These are phyloP conservation scores for Onygenales sp. DNA, from an alignment of 2,329 filamentous ascomycete genomes.

Conservation along the genomic window DNA sequence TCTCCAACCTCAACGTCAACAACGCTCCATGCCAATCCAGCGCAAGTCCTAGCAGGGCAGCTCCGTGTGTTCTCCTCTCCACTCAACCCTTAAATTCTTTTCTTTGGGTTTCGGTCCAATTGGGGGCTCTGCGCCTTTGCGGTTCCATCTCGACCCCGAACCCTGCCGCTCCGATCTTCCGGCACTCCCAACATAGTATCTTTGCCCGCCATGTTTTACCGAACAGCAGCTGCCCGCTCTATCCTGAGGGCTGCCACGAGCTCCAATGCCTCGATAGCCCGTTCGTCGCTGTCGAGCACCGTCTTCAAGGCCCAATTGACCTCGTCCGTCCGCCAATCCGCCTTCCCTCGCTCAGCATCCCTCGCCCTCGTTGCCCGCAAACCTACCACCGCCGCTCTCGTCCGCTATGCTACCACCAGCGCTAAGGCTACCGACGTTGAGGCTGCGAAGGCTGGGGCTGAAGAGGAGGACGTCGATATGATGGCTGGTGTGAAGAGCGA, in stretches of 20 bases:
- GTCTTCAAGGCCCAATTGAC: conserved; percentile 37
- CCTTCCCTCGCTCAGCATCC: conserved; percentile 25
- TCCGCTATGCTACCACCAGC: conserved; percentile 37
- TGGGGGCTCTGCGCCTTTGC: conserved; percentile 17
- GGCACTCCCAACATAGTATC: conserved; percentile 21
- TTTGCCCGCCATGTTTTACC: conserved; percentile 35
- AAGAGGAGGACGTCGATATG: conserved; percentile 39
- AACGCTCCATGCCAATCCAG: too few relatives aligned
- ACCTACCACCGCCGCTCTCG: conserved; percentile 38
- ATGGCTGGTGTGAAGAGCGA: conserved; percentile 45
- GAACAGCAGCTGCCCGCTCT: conserved; percentile 36
- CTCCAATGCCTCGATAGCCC: conserved; percentile 34
- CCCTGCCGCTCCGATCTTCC: conserved; percentile 19
- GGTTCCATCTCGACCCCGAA: not conserved
- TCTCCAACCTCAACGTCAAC: not conserved
- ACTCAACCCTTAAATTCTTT: conserved; percentile 7
- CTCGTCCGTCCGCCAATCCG: conserved; percentile 29
- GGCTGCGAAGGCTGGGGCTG: conserved; percentile 32
- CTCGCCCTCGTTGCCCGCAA: conserved; percentile 36
- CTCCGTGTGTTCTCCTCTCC: not conserved
- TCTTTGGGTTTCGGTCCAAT: conserved; percentile 20
- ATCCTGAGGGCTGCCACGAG: conserved; percentile 33
- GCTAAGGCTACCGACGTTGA: conserved; percentile 23
- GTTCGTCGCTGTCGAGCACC: conserved; percentile 30
- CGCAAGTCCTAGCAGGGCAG: not conserved